phyloP scores from a whole-genome alignment of 345 rosid genomes.

The Populus tremula region DNA sequence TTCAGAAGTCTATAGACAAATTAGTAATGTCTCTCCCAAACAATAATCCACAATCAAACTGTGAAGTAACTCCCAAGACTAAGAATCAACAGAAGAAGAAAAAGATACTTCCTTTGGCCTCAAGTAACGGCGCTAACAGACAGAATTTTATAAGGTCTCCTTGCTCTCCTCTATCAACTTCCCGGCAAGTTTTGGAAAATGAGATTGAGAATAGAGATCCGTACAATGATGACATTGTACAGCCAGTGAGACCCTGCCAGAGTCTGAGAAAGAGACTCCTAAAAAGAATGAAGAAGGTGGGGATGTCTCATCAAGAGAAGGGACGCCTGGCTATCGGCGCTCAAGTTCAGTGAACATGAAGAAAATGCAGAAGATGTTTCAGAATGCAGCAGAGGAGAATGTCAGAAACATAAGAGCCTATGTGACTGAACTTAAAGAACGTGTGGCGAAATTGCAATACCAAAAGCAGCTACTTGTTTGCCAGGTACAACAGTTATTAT shows the following conservation, averaged over 20 bases:
- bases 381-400: slow-evolving; percentile 99
- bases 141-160: slow-evolving; percentile 79
- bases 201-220: slow-evolving; percentile 85
- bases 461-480: slow-evolving; percentile 99
- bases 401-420: slow-evolving; percentile 92
- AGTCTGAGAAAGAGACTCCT: slow-evolving; percentile 68
- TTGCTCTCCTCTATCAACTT: slow-evolving; percentile 82
- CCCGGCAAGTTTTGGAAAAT: slow-evolving; percentile 66
- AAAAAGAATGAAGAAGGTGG: slow-evolving; percentile 77
- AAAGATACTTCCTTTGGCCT: slow-evolving; percentile 71
- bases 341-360: slow-evolving; percentile 94
- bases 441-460: slow-evolving; percentile 94
- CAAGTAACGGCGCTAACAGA: slow-evolving; percentile 67
- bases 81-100: slow-evolving; percentile 81
- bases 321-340: slow-evolving; percentile 66
- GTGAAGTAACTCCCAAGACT: slow-evolving; percentile 54
- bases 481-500: slow-evolving; percentile 49
- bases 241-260: slow-evolving; percentile 36
- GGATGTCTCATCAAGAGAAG: slow-evolving; percentile 77
- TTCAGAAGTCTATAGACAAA: slow-evolving; percentile 95
- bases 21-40: slow-evolving; percentile 93
- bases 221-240: slow-evolving; percentile 45
- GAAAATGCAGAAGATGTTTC: slow-evolving; percentile 98
- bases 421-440: slow-evolving; percentile 92
- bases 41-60: slow-evolving; percentile 35